These are phyloP conservation scores for Knoxia roxburghii DNA, from an alignment of 257 asterid species.

Conservation along the genomic window DNA sequence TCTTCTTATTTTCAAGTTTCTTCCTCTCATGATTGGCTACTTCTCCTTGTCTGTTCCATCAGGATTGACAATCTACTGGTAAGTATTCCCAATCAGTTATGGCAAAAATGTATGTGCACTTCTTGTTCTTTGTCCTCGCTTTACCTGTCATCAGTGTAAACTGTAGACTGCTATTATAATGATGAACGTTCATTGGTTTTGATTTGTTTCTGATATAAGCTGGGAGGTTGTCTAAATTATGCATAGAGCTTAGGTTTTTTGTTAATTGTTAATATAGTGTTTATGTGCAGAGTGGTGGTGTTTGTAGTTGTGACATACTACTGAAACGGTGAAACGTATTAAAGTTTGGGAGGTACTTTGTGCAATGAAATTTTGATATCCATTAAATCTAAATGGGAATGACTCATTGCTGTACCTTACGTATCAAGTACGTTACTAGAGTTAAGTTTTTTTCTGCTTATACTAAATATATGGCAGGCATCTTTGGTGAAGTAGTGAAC, in stretches of 20 bases:
- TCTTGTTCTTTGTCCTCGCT: not conserved
- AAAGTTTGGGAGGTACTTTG: not conserved
- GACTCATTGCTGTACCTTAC: not conserved
- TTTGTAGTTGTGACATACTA: too few species aligned
- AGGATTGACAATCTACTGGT: slow-evolving; percentile 98
- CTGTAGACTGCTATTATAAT: not conserved
- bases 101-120: not conserved
- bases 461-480: not conserved
- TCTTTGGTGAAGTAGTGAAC: not conserved
- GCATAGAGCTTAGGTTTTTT: too few species aligned
- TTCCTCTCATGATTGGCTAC: slow-evolving; percentile 99
- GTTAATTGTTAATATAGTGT: too few species aligned
- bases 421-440: not conserved
- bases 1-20: slow-evolving; percentile 85
- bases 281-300: too few species aligned
- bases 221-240: not conserved
- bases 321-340: not conserved
- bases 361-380: not conserved
- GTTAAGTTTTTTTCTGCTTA: not conserved
- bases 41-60: slow-evolving; percentile 98
- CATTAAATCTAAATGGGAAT: not conserved
- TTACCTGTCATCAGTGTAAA: not conserved
- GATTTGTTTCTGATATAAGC: too few species aligned
- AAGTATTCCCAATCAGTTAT: slow-evolving; percentile 15
- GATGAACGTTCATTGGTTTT: not conserved